Conservation (phyloP, 1,284 basidiomycete genomes). For the Stygiomarasmius scandens region DNA sequence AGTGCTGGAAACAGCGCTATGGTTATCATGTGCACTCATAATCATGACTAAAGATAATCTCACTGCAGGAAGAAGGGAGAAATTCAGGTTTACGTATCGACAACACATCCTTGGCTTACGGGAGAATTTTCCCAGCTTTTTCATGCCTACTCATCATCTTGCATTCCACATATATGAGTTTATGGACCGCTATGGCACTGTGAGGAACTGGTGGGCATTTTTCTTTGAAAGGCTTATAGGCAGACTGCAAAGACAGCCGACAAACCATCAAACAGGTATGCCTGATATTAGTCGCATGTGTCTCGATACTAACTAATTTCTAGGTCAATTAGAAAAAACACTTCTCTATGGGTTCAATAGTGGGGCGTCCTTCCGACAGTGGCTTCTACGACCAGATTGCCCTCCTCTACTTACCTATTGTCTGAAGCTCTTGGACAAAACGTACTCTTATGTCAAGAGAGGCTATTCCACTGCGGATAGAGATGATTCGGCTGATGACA, state of each 20-base stretch:
- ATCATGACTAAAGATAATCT: slow-evolving; percentile 6
- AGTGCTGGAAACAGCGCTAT: slow-evolving; percentile 4
- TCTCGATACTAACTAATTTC: neutral
- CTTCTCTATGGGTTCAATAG: neutral
- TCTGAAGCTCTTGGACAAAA: neutral
- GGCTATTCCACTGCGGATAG: neutral
- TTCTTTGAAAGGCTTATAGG: slow-evolving; percentile 5
- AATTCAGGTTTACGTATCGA: neutral
- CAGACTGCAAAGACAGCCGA: slow-evolving; percentile 5
- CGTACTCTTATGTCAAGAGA: neutral
- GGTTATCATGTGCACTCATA: slow-evolving; percentile 6
- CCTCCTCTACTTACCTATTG: neutral
- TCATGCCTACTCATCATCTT: slow-evolving; percentile 10
- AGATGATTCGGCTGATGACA: neutral
- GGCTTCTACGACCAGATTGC: slow-evolving; percentile 3
- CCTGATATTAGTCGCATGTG: neutral
- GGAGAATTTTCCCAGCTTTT: slow-evolving; percentile 8
- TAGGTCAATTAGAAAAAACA: slow-evolving; percentile 6
- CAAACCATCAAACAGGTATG: slow-evolving; percentile 12
- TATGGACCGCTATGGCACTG: slow-evolving; percentile 9
- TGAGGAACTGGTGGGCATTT: slow-evolving; percentile 13
- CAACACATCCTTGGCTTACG: slow-evolving; percentile 6
- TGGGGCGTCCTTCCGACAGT: neutral
- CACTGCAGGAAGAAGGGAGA: neutral
- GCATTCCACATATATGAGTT: slow-evolving; percentile 14